Conservation (phyloP, 148 eudicot species). For the Rhododendron kiyosumense region DNA sequence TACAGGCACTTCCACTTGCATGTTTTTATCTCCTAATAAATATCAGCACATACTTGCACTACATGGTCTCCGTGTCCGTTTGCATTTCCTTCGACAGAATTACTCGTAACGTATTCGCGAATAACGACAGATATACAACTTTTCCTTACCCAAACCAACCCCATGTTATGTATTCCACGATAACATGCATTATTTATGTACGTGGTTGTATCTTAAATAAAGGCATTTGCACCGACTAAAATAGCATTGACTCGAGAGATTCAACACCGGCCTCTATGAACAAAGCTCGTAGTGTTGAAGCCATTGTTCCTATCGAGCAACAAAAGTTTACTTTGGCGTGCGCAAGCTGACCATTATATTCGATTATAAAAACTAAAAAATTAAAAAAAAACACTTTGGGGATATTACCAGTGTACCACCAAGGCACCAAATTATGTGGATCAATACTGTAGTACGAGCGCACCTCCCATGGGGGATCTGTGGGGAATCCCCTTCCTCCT, state of each 20-base stretch:
- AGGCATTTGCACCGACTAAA: neutral
- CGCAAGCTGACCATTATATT: neutral
- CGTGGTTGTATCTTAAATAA: neutral
- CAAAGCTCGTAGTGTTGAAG: neutral
- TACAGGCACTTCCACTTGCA: neutral
- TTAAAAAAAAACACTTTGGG: neutral
- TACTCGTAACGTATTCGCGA: neutral
- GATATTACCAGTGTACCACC: neutral
- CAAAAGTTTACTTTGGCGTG: neutral
- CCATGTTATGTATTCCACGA: neutral
- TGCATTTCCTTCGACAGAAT: neutral
- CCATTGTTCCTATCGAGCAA: neutral
- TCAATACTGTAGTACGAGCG: neutral
- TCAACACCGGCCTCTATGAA: constrained; percentile 4
- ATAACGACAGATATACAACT: neutral
- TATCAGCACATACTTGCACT: neutral
- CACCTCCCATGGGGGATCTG: constrained; percentile 6
- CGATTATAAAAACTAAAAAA: neutral
- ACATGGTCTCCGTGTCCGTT: neutral
- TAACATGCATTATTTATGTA: neutral
- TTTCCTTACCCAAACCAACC: neutral
- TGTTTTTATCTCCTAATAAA: neutral
- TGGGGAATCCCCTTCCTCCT: constrained; percentile 8
- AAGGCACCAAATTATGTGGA: neutral
- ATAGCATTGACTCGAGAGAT: neutral